Evolutionary conservation across 306 rosid species (phyloP).

Genomic region (Prunus davidiana): DNA sequence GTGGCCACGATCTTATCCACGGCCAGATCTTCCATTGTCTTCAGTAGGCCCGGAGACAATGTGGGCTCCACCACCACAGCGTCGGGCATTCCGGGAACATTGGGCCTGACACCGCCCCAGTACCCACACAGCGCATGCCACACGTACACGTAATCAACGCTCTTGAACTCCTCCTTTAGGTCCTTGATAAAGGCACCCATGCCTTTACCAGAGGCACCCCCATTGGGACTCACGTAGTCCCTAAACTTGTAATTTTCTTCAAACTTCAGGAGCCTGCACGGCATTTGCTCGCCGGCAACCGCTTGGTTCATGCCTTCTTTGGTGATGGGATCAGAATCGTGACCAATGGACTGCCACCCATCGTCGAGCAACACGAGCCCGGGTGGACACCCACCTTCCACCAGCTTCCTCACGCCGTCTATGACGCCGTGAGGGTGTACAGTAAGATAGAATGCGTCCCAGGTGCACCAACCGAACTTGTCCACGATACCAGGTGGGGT

Average conservation of each 20-base stretch:
- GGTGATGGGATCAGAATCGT: constrained; percentile 56
- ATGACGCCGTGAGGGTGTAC: constrained; percentile 73
- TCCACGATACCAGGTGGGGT: constrained; percentile 73
- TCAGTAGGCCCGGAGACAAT: constrained; percentile 52
- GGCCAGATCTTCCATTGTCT: constrained; percentile 86
- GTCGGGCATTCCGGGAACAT: constrained; percentile 55
- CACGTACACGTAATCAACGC: constrained; percentile 76
- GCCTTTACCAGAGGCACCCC: constrained; percentile 27
- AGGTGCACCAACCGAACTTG: constrained; percentile 96
- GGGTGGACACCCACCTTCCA: constrained; percentile 82
- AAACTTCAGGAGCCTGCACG: constrained; percentile 68
- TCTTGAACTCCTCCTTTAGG: constrained; percentile 56
- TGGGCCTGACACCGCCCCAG: constrained; percentile 90
- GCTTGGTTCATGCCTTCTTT: constrained; percentile 74
- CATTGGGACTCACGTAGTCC: constrained; percentile 38
- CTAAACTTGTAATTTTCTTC: constrained; percentile 73
- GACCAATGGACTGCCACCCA: constrained; percentile 88
- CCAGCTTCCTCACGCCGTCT: constrained; percentile 61
- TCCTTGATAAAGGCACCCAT: constrained; percentile 69
- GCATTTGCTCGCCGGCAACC: constrained; percentile 87
- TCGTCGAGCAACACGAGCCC: constrained; percentile 81
- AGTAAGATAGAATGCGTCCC: constrained; percentile 92
- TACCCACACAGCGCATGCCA: constrained; percentile 97
- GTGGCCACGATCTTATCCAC: constrained; percentile 77
- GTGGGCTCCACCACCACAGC: constrained; percentile 44